Conservation (phyloP, 1,284 basidiomycete genomes). For the Marasmius tenuissimus region DNA sequence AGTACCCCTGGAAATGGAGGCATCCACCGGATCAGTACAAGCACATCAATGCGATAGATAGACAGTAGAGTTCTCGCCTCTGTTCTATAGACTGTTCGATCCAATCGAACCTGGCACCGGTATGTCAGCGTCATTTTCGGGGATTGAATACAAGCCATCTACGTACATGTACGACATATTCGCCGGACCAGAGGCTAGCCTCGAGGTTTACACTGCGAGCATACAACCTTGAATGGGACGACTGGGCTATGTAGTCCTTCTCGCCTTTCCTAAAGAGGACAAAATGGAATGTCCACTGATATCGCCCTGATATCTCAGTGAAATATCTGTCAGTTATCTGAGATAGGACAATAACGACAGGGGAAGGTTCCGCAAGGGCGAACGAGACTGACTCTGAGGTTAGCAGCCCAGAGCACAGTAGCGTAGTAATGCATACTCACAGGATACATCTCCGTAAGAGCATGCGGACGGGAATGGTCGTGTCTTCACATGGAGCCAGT, state of each 20-base stretch:
- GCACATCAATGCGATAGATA: no score
- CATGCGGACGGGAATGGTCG: slow-evolving; percentile 36
- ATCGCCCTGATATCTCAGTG: slow-evolving; percentile 31
- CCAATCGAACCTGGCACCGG: slow-evolving; percentile 37
- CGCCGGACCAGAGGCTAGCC: slow-evolving; percentile 43
- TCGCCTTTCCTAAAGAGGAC: slow-evolving; percentile 44
- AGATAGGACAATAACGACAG: slow-evolving; percentile 47
- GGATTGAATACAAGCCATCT: background rate
- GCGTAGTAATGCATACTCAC: slow-evolving; percentile 26
- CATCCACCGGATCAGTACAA: no score
- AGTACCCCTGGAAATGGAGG: no score
- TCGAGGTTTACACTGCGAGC: slow-evolving; percentile 42
- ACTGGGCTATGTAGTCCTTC: slow-evolving; percentile 33
- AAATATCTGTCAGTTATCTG: slow-evolving; percentile 49
- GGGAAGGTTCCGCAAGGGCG: slow-evolving; percentile 34
- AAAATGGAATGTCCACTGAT: slow-evolving; percentile 45
- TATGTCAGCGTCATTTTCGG: background rate
- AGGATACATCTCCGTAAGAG: slow-evolving; percentile 48
- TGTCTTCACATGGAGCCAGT: slow-evolving; percentile 42
- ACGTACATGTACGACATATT: slow-evolving; percentile 53
- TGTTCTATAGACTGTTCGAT: slow-evolving; percentile 25
- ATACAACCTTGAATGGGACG: slow-evolving; percentile 28
- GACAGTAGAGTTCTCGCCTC: background rate
- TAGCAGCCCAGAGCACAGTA: background rate
- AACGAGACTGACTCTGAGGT: slow-evolving; percentile 36